Conservation (phyloP, 2,329 filamentous ascomycete genomes). For the Whalleya microplaca region DNA sequence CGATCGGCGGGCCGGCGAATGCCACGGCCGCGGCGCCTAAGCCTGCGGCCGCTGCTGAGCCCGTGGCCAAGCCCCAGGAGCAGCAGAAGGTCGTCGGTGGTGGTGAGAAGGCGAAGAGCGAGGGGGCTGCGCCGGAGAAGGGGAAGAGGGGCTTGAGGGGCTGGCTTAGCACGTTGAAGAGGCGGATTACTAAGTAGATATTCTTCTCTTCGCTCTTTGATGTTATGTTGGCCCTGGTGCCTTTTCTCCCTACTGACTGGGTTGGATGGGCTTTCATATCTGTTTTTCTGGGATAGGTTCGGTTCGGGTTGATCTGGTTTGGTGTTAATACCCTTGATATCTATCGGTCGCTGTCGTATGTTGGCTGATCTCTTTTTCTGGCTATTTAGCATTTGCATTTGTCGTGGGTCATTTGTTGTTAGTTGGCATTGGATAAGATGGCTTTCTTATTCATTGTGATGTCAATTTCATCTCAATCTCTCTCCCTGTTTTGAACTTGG, state of each 20-base stretch:
- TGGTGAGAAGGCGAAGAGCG: slow-evolving; percentile 25
- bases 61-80: not conserved
- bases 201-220: not conserved
- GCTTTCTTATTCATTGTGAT: too few species aligned
- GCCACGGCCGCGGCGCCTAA: not conserved
- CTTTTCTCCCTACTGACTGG: too few species aligned
- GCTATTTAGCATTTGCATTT: not conserved
- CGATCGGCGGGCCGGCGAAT: slow-evolving; percentile 50
- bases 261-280: slow-evolving; percentile 3
- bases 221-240: too few species aligned
- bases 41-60: slow-evolving; percentile 3
- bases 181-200: slow-evolving; percentile 8
- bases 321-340: not conserved
- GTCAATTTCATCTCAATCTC: too few species aligned
- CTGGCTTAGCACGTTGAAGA: slow-evolving; percentile 11
- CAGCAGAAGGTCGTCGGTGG: slow-evolving; percentile 24
- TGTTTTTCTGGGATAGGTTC: slow-evolving; percentile 4
- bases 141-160: slow-evolving; percentile 12
- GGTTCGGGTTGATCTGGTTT: slow-evolving; percentile 22
- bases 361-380: not conserved
- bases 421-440: too few species aligned
- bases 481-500: not conserved
- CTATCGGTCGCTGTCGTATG: not conserved
- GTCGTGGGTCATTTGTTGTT: not conserved
- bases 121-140: slow-evolving; percentile 5